These are phyloP conservation scores for Podaxis sp. DNA, from an alignment of 768 basidiomycete species.

Conservation along the genomic window DNA sequence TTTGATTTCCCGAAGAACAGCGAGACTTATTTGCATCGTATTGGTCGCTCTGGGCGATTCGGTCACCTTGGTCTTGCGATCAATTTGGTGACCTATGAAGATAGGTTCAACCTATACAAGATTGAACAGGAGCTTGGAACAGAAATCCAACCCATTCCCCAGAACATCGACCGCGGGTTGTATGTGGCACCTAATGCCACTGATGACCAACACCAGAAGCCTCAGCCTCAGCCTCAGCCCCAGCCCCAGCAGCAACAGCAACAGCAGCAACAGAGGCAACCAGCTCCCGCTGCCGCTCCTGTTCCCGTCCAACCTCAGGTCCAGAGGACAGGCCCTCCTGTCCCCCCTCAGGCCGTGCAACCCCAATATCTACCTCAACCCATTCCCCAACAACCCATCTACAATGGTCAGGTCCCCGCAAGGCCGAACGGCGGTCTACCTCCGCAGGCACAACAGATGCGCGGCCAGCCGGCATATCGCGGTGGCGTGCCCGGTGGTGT, in stretches of 20 bases:
- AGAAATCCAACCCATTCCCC: constrained; percentile 95
- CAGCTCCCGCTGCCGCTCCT: constrained; percentile 18
- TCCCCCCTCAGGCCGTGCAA: neutral
- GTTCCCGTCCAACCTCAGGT: constrained; percentile 13
- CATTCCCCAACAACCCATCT: constrained; percentile 12
- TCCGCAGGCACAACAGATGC: constrained; percentile 20
- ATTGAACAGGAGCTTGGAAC: constrained; percentile 99
- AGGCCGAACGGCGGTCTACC: constrained; percentile 18
- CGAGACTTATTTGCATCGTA: constrained; percentile 98
- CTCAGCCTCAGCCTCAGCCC: constrained; percentile 21
- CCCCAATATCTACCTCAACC: constrained; percentile 18
- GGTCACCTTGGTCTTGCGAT: constrained; percentile 97
- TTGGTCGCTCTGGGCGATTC: constrained; percentile 96
- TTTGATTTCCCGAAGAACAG: constrained; percentile 99
- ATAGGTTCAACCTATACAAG: constrained; percentile 94
- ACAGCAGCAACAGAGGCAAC: constrained; percentile 25
- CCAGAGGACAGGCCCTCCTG: constrained; percentile 10
- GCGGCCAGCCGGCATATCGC: constrained; percentile 34
- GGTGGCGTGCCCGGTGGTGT: constrained; percentile 27
- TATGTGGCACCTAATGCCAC: constrained; percentile 81
- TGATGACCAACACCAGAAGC: constrained; percentile 40
- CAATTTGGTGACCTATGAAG: constrained; percentile 97
- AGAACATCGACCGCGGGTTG: constrained; percentile 83
- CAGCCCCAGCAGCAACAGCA: constrained; percentile 14
- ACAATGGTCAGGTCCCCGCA: constrained; percentile 18